Evolutionary conservation across 176 grass and related monocot genomes (phyloP).

Genomic region (Aegilops sharonensis): DNA sequence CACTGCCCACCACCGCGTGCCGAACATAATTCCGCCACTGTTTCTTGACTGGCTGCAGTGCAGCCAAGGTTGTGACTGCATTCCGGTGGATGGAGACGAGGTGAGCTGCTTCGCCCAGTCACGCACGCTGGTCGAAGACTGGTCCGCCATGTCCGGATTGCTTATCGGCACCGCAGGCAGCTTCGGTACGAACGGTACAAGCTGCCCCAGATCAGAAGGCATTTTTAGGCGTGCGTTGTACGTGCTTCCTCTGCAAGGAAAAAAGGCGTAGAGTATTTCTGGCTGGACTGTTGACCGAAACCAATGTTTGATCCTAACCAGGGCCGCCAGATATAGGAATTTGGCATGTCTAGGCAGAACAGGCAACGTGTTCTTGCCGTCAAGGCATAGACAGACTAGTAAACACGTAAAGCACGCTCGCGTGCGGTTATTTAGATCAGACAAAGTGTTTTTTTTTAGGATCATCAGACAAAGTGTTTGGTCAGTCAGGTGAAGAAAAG

Average conservation of each 20-base stretch:
- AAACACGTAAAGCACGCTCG: not conserved
- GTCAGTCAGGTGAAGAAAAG: not conserved
- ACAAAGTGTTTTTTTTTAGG: not conserved
- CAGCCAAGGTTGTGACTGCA: not conserved
- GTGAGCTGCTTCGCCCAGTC: no score
- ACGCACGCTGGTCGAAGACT: not conserved
- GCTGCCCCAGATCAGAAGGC: no score
- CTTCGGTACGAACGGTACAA: no score
- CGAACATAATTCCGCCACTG: not conserved
- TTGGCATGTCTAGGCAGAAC: not conserved
- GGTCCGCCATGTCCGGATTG: not conserved
- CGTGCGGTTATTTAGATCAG: not conserved
- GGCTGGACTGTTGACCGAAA: not conserved
- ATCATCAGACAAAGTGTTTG: not conserved
- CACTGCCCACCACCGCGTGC: not conserved
- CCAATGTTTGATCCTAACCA: not conserved
- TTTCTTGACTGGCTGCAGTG: not conserved
- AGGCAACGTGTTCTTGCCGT: not conserved
- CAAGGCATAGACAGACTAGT: not conserved
- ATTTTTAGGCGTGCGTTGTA: not conserved
- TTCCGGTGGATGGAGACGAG: not conserved
- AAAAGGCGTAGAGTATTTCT: not conserved
- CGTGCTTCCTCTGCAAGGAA: not conserved
- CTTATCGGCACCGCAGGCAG: no score
- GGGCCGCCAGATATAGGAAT: not conserved